Conservation (phyloP, 306 rosid genomes). For the Dalbergia oliveri region DNA sequence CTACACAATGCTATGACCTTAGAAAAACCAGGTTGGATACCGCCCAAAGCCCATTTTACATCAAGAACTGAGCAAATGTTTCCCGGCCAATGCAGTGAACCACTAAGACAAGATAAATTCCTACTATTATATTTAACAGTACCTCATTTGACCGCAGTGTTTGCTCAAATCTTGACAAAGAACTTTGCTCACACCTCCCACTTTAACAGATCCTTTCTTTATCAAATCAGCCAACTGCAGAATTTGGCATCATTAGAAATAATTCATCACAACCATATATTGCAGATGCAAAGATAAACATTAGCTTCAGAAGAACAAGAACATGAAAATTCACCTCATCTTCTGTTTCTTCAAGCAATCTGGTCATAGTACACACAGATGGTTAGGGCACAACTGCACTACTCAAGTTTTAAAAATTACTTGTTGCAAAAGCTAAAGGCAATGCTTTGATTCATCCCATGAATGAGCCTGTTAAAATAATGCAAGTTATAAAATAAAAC, state of each 20-base stretch:
- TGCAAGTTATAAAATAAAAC: conserved; percentile 26
- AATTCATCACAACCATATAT: conserved; percentile 6
- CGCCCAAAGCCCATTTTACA: not conserved
- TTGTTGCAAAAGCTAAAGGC: conserved; percentile 42
- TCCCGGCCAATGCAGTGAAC: conserved; percentile 20
- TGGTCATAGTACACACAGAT: conserved; percentile 54
- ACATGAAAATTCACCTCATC: conserved; percentile 72
- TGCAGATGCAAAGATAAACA: conserved; percentile 38
- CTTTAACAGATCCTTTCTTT: conserved; percentile 78
- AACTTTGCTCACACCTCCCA: conserved; percentile 85
- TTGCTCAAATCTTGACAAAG: conserved; percentile 89
- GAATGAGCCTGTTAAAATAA: conserved; percentile 19
- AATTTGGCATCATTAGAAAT: conserved; percentile 18
- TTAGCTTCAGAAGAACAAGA: conserved; percentile 41
- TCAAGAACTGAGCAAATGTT: not conserved
- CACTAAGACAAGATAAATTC: conserved; percentile 27
- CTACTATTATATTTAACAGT: conserved; percentile 38
- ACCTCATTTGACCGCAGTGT: conserved; percentile 84
- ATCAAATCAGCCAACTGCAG: conserved; percentile 85
- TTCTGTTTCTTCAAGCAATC: conserved; percentile 93
- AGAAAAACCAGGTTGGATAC: not conserved
- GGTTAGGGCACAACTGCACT: conserved; percentile 54
- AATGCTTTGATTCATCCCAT: conserved; percentile 7
- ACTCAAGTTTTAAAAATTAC: conserved; percentile 32
- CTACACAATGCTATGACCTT: conserved; percentile 14